phyloP scores from a whole-genome alignment of 331 rosid species.

The Dryas integrifolia region DNA sequence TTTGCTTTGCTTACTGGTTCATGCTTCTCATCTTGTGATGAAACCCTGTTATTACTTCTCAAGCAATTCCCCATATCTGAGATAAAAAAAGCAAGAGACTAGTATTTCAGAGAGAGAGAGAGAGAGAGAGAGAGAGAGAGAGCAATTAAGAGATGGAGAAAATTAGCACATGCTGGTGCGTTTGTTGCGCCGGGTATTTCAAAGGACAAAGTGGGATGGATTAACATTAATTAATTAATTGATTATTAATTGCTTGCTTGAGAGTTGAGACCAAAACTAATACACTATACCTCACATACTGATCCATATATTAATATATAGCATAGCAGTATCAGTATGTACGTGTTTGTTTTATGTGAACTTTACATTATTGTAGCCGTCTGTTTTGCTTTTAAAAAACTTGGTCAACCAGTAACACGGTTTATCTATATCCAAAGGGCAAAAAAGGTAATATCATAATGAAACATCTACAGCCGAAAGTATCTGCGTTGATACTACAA shows the following conservation, averaged over 20 bases:
- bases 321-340: too few relatives aligned
- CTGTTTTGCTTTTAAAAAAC: background rate
- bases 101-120: constrained; percentile 4
- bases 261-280: constrained; percentile 22
- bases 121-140: constrained; percentile 22
- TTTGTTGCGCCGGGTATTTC: constrained; percentile 48
- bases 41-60: constrained; percentile 30
- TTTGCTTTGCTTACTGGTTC: background rate
- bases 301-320: background rate
- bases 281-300: background rate
- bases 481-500: background rate
- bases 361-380: constrained; percentile 12
- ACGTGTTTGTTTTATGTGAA: constrained; percentile 4
- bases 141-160: background rate
- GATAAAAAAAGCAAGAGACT: background rate
- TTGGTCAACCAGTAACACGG: constrained; percentile 13
- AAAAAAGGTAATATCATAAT: too few relatives aligned
- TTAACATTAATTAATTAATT: constrained; percentile 16
- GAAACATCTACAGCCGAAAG: background rate
- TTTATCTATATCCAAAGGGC: too few relatives aligned
- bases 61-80: constrained; percentile 67
- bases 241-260: constrained; percentile 16
- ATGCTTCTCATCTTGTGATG: constrained; percentile 38
- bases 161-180: constrained; percentile 59
- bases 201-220: constrained; percentile 15